Evolutionary conservation across 2,329 filamentous ascomycete species (phyloP), one percentile per base, ranked within the genome.

Genomic region (Cordyceps javanica): DNA sequence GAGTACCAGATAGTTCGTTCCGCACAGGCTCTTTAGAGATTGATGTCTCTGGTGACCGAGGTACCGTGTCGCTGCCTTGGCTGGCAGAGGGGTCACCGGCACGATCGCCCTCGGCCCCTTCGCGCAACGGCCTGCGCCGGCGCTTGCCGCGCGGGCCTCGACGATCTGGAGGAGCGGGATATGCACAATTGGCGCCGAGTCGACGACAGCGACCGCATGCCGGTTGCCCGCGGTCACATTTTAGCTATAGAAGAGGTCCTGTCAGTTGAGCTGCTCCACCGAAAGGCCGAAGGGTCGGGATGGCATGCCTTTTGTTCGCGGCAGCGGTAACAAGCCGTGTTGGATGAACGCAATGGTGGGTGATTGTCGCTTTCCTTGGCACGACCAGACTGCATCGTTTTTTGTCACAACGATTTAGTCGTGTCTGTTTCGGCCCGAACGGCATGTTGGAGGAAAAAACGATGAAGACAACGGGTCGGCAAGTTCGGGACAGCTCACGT

Each of bases 281-380:
- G 23, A 26, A 19, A 26, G 9, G 11, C 21, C 7, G 21, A 4
- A 3, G 9, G 9, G 16, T 10, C 2, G 38, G 38, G 19, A 13
- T 23, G 10, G 19, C 26, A 23, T 44, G 34, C 51, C 51, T 54
- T 54, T 45, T 54, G 51, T 13, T 44, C 38, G 25, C 51, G 51
- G n/a, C 51, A 54, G 28, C 51, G 51, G 3, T 34, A 54, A n/a
- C 51, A 54, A 19, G 51, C 51, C 19, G 51, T 54, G 3, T 23
- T 14, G 1, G 50, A 42, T 32, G 14, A 42, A 32, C 16, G 50
- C 50, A 38, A 53, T 10, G 38, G 11, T 26, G 36, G 16, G 3
- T 16, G 50, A 11, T 38, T 25, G 11, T 44, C 50, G 39, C 26
- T n/a, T 54, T 54, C 38, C 16, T 44, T 39, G 49, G 39, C 34